A percentile compares a stretch with the other conserved stretches of the same genome.
These are phyloP conservation scores for Triticum dicoccoides DNA, from an alignment of 176 grass and related monocot species.

Conservation along the genomic window DNA sequence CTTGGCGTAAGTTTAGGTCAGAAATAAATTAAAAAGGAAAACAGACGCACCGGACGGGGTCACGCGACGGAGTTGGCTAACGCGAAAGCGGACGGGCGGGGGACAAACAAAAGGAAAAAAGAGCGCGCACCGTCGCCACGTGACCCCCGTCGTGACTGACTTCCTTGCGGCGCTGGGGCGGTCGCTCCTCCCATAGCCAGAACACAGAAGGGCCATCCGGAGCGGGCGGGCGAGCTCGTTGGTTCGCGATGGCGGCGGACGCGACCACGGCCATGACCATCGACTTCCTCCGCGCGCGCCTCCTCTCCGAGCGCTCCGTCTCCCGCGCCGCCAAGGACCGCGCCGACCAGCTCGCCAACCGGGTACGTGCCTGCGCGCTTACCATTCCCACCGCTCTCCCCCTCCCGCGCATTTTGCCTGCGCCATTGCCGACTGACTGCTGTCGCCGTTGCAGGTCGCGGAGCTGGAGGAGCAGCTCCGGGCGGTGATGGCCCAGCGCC, in stretches of 20 bases:
- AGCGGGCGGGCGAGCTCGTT: background rate
- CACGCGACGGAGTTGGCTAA: background rate
- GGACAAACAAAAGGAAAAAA: background rate
- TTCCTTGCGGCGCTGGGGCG: background rate
- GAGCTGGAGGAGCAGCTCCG: constrained; percentile 57
- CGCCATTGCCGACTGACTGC: background rate
- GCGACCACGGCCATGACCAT: constrained; percentile 84
- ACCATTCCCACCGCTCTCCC: too few species aligned
- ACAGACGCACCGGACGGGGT: too few species aligned
- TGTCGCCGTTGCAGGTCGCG: constrained; percentile 5
- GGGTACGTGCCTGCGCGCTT: constrained; percentile 19
- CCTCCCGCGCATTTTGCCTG: background rate
- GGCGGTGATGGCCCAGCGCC: constrained; percentile 37
- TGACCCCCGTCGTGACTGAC: background rate
- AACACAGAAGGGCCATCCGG: background rate
- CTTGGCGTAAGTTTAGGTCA: too few species aligned
- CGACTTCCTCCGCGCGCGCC: constrained; percentile 92
- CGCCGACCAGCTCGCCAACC: constrained; percentile 68
- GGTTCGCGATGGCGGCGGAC: constrained; percentile 29
- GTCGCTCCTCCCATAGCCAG: background rate
- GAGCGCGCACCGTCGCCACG: background rate
- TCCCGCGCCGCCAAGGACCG: constrained; percentile 87
- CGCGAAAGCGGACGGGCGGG: background rate
- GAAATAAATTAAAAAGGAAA: too few species aligned
- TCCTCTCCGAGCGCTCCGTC: constrained; percentile 90